Evolutionary conservation across 2,329 filamentous ascomycete genomes (phyloP).

Genomic region (Ceratocystis cacaofunesta): DNA sequence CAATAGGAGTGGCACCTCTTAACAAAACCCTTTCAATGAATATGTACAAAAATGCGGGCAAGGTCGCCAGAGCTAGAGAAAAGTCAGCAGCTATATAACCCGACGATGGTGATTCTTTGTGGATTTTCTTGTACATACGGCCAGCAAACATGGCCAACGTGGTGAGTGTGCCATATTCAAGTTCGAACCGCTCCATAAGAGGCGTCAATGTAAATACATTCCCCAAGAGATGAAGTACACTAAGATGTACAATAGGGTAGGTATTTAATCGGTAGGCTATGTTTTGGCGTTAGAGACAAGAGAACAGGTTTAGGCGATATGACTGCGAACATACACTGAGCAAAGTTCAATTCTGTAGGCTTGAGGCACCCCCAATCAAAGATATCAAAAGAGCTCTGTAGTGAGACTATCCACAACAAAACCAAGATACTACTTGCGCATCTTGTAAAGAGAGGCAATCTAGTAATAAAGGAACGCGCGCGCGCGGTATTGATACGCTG

Average conservation of each 20-base stretch:
- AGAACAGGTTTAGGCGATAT: neutral
- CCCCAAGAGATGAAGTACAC: constrained; percentile 64
- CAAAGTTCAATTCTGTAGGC: constrained; percentile 47
- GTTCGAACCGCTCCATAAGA: constrained; percentile 86
- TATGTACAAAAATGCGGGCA: constrained; percentile 72
- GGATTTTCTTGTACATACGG: constrained; percentile 41
- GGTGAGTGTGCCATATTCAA: constrained; percentile 78
- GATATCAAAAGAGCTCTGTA: constrained; percentile 58
- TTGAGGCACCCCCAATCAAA: constrained; percentile 64
- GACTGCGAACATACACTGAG: constrained; percentile 8
- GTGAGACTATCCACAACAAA: constrained; percentile 54
- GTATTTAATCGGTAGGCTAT: constrained; percentile 86
- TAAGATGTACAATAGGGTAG: constrained; percentile 73
- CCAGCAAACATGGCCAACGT: constrained; percentile 80
- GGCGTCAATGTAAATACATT: constrained; percentile 71
- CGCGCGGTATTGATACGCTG: constrained; percentile 41
- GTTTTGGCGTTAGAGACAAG: neutral
- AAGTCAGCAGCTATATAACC: constrained; percentile 7
- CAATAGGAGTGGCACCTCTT: constrained; percentile 53
- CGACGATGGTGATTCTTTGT: neutral
- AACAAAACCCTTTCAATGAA: constrained; percentile 62
- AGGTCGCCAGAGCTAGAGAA: constrained; percentile 53
- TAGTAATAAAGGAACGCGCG: constrained; percentile 65
- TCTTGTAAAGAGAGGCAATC: constrained; percentile 79
- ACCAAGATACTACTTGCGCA: constrained; percentile 36